Evolutionary conservation across 1,284 basidiomycete species (phyloP).

Genomic region (Microbotryum silenes-acaulis): DNA sequence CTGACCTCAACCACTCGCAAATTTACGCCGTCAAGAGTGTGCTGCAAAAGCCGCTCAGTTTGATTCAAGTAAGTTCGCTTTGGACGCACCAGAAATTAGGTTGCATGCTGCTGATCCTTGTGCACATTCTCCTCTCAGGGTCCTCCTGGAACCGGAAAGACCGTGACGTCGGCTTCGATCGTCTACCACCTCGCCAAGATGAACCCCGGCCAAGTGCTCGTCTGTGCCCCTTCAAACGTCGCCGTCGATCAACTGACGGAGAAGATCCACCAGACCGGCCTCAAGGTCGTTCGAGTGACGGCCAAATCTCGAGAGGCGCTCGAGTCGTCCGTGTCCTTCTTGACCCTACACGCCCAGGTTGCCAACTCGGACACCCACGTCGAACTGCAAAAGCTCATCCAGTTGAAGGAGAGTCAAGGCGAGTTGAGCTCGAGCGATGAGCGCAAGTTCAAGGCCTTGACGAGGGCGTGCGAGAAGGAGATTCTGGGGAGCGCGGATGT

Average conservation of each 20-base stretch:
- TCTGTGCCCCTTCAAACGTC: conserved; percentile 98
- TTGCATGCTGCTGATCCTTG: background rate
- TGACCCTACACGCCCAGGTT: conserved; percentile 95
- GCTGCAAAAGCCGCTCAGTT: conserved; percentile 91
- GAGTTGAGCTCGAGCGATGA: conserved; percentile 95
- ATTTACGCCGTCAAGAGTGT: conserved; percentile 99
- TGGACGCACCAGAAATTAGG: background rate
- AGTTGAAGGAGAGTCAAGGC: conserved; percentile 94
- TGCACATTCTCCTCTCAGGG: conserved; percentile 47
- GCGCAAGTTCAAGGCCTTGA: conserved; percentile 92
- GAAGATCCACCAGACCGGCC: conserved; percentile 93
- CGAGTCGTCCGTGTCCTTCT: conserved; percentile 83
- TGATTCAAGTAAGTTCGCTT: conserved; percentile 60
- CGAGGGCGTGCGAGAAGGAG: conserved; percentile 92
- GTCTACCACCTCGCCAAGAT: conserved; percentile 98
- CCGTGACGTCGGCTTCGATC: conserved; percentile 98
- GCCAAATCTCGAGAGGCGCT: conserved; percentile 97
- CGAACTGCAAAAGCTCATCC: conserved; percentile 93
- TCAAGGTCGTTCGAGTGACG: conserved; percentile 94
- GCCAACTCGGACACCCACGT: conserved; percentile 82
- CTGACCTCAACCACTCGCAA: conserved; percentile 97
- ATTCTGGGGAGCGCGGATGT: conserved; percentile 92
- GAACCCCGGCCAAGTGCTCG: conserved; percentile 98
- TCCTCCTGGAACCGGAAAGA: conserved; percentile 97
- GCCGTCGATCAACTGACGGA: conserved; percentile 98